Base-by-base conservation (phyloP, 192 early-diverging fungal species). In the Podila verticillata region DNA sequence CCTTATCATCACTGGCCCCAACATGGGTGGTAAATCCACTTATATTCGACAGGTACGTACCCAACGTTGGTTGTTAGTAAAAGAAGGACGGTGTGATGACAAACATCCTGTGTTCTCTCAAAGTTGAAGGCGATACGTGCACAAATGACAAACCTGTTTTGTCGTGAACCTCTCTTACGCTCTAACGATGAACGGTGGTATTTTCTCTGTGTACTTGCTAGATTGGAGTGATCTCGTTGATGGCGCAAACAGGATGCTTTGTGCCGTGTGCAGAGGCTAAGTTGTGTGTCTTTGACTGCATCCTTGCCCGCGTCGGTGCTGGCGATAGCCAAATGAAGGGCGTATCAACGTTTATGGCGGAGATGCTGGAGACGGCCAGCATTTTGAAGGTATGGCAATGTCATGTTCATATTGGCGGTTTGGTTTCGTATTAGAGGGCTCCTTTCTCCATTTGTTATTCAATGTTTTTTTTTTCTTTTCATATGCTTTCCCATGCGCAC, bases 21-120 rank as follows among this genome's bases (percentile, higher is more conserved):
- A 99, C 83, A 99, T 99, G 97, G 96, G 96, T 67, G 97, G 97
- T 48, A 99, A 99, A 80, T 96, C 95, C 9, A 99, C 97, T 0
- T 99, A 96, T 79, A 98, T 98, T 68, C 88, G 97, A 17, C 96
- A 97, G 86, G 91, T 93, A 77, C 75, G 22, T 47, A 35, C 34
- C 4, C 17, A n/a, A n/a, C n/a, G n/a, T 30, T 32, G 24, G 1
- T 59, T 8, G 24, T 10, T 29, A 3, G 28, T 34, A 29, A 47
- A 60, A 48, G 59, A 17, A 59, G 47, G 22, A n/a, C n/a, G n/a
- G 32, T 48, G 61, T 62, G 39, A 29, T 4, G 19, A 24, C 28
- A 32, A 19, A 2, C 26, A 49, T 22, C 6, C 34, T 49, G 17
- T 17, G 3, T 35, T 15, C 17, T 28, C 32, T 66, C 13, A 44